A percentile compares a stretch with the other conserved stretches of the same genome.
phyloP scores from a whole-genome alignment of 495 filamentous ascomycete genomes.

The Paragyromitra xinjiangensis region DNA sequence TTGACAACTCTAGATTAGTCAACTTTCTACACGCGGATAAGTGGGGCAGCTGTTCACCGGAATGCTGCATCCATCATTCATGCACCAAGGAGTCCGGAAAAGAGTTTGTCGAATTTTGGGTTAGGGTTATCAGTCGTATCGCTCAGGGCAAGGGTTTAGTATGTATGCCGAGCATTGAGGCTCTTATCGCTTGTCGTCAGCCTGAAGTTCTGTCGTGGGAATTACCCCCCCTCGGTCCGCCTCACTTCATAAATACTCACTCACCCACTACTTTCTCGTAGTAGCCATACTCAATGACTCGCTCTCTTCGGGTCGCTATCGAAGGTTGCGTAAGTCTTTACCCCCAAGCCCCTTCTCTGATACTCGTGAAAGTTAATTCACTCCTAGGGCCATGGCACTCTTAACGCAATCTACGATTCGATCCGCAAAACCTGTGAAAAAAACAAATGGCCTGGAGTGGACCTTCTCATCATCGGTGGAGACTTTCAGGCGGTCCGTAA shows the following conservation, averaged over 20 bases:
- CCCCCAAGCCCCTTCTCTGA: slow-evolving; percentile 56
- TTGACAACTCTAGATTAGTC: background rate
- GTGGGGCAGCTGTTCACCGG: background rate
- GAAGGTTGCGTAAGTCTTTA: slow-evolving; percentile 89
- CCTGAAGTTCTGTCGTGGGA: background rate
- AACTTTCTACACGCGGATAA: background rate
- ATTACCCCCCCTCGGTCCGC: background rate
- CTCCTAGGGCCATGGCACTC: slow-evolving; percentile 82
- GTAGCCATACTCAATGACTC: slow-evolving; percentile 57
- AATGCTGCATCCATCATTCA: background rate
- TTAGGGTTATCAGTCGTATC: background rate
- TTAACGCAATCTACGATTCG: slow-evolving; percentile 87
- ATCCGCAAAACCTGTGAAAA: slow-evolving; percentile 69
- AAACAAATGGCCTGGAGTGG: slow-evolving; percentile 82
- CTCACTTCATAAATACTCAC: background rate
- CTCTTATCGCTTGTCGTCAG: slow-evolving; percentile 17
- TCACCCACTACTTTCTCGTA: background rate
- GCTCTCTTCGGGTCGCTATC: slow-evolving; percentile 65
- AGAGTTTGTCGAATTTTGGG: background rate
- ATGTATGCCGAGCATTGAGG: slow-evolving; percentile 16
- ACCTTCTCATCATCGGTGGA: slow-evolving; percentile 90
- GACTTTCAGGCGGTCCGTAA: slow-evolving; percentile 87
- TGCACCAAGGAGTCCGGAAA: background rate
- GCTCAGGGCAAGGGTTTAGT: background rate
- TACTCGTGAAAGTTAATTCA: slow-evolving; percentile 48